Percentiles rank a stretch among this genome's conserved stretches.
phyloP scores from a whole-genome alignment of 1,284 basidiomycete genomes.

The Malassezia caprae region DNA sequence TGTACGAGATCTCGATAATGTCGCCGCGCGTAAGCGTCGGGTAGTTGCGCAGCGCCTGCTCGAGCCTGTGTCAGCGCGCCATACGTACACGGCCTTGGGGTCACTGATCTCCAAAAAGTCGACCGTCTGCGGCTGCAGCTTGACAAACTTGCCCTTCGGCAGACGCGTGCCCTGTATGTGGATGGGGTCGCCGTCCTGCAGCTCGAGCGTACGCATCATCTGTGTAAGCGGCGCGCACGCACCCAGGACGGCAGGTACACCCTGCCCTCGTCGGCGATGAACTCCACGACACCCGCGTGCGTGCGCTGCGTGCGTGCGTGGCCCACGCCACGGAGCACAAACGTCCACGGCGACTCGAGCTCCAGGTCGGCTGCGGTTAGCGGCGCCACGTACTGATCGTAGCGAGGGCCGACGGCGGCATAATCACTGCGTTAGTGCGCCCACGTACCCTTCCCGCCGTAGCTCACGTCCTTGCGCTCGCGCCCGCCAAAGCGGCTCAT shows the following conservation, averaged over 20 bases:
- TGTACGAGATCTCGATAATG: constrained; percentile 51
- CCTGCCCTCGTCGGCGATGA: constrained; percentile 91
- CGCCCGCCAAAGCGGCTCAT: constrained; percentile 72
- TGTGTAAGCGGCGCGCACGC: constrained; percentile 38
- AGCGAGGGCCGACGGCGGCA: constrained; percentile 90
- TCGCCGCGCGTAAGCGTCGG: constrained; percentile 53
- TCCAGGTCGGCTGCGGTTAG: constrained; percentile 62
- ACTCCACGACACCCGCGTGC: constrained; percentile 94
- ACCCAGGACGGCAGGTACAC: constrained; percentile 92
- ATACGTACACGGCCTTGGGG: constrained; percentile 68
- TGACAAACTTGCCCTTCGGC: constrained; percentile 88
- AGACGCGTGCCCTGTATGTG: constrained; percentile 77
- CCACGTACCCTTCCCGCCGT: constrained; percentile 89
- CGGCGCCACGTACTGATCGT: constrained; percentile 57
- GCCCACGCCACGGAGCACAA: constrained; percentile 76
- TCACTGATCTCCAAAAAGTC: constrained; percentile 84
- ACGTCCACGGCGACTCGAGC: constrained; percentile 87
- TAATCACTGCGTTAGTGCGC: constrained; percentile 61
- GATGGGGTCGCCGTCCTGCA: constrained; percentile 90
- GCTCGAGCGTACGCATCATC: constrained; percentile 92
- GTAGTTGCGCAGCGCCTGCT: constrained; percentile 88
- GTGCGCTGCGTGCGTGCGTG: constrained; percentile 52
- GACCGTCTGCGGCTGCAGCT: constrained; percentile 87
- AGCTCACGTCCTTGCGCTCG: constrained; percentile 74
- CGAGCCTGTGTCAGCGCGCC: constrained; percentile 54